Conservation (phyloP, 306 rosid genomes). For the Senna tora region DNA sequence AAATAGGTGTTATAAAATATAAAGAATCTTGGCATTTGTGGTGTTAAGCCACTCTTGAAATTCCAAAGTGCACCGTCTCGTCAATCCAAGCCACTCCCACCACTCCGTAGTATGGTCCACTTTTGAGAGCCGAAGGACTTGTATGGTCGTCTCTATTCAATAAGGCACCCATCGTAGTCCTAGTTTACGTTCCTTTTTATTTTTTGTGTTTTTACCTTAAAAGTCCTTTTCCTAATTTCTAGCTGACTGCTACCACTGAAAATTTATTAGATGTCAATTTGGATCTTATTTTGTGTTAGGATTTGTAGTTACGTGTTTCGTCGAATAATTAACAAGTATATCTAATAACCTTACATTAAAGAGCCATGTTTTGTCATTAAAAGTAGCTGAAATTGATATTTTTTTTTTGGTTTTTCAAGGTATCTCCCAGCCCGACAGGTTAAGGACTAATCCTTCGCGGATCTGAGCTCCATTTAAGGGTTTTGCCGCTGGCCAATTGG, state of each 20-base stretch:
- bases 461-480: too few relatives aligned
- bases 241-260: not conserved
- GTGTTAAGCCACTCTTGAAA: not conserved
- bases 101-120: not conserved
- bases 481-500: too few relatives aligned
- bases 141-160: not conserved
- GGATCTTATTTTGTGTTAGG: not conserved
- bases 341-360: not conserved
- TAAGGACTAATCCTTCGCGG: too few relatives aligned
- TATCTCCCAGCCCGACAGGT: too few relatives aligned
- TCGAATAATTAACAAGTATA: not conserved
- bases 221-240: not conserved
- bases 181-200: not conserved
- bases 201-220: not conserved
- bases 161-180: not conserved
- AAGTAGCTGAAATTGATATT: too few relatives aligned
- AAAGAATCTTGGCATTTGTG: constrained; percentile 2
- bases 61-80: too few relatives aligned
- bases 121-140: not conserved
- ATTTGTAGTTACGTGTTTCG: not conserved
- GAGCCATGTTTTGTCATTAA: not conserved
- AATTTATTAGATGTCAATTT: too few relatives aligned
- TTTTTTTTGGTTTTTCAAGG: too few relatives aligned
- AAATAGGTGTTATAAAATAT: not conserved
- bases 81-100: not conserved